Evolutionary conservation across 1,284 basidiomycete species (phyloP).

Genomic region (Sporisorium reilianum): DNA sequence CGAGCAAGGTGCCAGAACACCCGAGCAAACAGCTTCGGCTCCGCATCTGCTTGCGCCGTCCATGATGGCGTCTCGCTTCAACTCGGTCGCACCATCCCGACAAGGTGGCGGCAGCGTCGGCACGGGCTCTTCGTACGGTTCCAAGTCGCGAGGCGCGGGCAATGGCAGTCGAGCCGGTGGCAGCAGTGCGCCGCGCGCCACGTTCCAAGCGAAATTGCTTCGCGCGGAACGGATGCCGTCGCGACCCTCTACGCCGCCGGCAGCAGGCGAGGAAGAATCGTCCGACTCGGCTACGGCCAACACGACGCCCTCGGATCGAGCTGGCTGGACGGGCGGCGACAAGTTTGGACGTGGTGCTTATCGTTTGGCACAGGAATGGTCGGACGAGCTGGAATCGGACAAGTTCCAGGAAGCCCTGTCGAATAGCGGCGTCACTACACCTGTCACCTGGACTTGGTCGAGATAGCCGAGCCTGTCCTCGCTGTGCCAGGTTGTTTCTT

Average conservation of each 20-base stretch:
- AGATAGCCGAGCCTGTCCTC: conserved; percentile 15
- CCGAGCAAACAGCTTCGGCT: conserved; percentile 35
- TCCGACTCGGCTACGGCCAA: conserved; percentile 34
- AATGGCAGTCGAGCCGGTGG: conserved; percentile 27
- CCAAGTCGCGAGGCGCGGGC: conserved; percentile 25
- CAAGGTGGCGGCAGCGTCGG: conserved; percentile 48
- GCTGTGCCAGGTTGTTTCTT: conserved; percentile 2
- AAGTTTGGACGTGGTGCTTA: conserved; percentile 44
- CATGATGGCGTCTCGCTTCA: conserved; percentile 32
- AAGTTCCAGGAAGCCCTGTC: conserved; percentile 48
- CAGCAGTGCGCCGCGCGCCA: conserved; percentile 42
- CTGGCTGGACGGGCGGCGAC: conserved; percentile 51
- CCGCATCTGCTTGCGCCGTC: conserved; percentile 38
- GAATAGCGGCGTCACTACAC: conserved; percentile 46
- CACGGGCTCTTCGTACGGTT: conserved; percentile 37
- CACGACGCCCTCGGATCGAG: conserved; percentile 42
- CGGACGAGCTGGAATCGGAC: conserved; percentile 39
- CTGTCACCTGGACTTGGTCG: conserved; percentile 52
- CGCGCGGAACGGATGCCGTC: conserved; percentile 52
- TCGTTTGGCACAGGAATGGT: conserved; percentile 44
- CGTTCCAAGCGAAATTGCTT: conserved; percentile 45
- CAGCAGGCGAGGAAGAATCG: conserved; percentile 30
- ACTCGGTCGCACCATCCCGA: conserved; percentile 44
- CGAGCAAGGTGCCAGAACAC: conserved; percentile 20
- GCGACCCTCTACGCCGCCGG: conserved; percentile 33